Evolutionary conservation across 257 asterid genomes (phyloP).

Genomic region (Solanum bulbocastanum): DNA sequence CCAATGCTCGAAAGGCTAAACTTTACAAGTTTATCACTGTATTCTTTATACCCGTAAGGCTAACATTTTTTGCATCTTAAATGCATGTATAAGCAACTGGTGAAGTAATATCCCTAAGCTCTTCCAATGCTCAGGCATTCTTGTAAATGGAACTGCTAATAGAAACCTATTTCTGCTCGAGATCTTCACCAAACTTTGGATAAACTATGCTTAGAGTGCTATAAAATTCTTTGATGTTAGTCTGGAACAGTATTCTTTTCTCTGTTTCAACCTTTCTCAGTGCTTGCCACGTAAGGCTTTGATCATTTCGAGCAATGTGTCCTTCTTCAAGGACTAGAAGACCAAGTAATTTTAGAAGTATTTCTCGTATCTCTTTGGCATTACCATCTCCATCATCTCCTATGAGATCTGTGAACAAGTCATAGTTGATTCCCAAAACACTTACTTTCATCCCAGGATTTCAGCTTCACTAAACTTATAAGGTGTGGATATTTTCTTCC

Average conservation of each 20-base stretch:
- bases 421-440: slow-evolving; percentile 45
- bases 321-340: slow-evolving; percentile 64
- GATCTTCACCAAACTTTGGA: slow-evolving; percentile 6
- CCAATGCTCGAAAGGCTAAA: slow-evolving; percentile 42
- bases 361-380: slow-evolving; percentile 10
- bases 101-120: slow-evolving; percentile 31
- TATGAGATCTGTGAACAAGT: slow-evolving; percentile 32
- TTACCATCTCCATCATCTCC: slow-evolving; percentile 9
- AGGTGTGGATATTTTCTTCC: neutral
- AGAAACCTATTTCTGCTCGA: slow-evolving; percentile 16
- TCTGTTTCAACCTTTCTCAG: slow-evolving; percentile 28
- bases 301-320: slow-evolving; percentile 53
- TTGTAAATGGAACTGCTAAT: slow-evolving; percentile 25
- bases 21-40: slow-evolving; percentile 22
- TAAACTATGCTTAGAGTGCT: slow-evolving; percentile 1
- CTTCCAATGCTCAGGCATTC: slow-evolving; percentile 14
- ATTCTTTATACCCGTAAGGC: slow-evolving; percentile 50
- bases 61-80: slow-evolving; percentile 32
- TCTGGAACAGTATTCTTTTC: slow-evolving; percentile 58
- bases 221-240: slow-evolving; percentile 45
- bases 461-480: neutral
- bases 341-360: slow-evolving; percentile 41
- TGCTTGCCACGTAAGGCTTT: slow-evolving; percentile 41
- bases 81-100: slow-evolving; percentile 52
- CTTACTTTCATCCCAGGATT: slow-evolving; percentile 13